These are phyloP conservation scores for Trichoderma breve DNA, from an alignment of 2,329 filamentous ascomycete species.

Conservation along the genomic window DNA sequence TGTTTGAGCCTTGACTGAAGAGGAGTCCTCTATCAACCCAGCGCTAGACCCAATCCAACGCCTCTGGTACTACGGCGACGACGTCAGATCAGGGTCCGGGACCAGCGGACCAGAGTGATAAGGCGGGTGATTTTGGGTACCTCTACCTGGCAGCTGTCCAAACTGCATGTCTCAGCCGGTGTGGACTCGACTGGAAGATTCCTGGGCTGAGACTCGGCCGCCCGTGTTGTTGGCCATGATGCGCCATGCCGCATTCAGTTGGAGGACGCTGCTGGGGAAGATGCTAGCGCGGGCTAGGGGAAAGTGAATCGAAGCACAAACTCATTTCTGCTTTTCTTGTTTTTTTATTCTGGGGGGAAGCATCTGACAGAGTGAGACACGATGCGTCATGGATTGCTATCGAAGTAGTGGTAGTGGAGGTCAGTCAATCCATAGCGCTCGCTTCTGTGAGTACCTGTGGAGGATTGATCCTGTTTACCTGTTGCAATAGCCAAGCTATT, in stretches of 20 bases:
- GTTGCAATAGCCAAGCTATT: neutral
- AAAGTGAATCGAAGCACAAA: conserved; percentile 7
- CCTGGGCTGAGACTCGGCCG: conserved; percentile 3
- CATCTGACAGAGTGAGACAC: neutral
- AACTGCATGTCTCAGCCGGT: conserved; percentile 10
- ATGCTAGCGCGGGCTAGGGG: conserved; percentile 18
- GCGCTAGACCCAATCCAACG: neutral
- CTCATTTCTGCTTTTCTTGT: neutral
- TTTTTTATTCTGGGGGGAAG: neutral
- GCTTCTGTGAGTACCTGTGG: neutral
- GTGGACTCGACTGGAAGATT: neutral
- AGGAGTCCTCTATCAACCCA: neutral
- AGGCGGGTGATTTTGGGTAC: neutral
- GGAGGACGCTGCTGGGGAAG: conserved; percentile 3
- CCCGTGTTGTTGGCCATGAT: neutral
- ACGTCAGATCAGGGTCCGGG: conserved; percentile 12
- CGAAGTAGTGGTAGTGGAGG: neutral
- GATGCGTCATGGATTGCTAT: neutral
- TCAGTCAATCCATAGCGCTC: neutral
- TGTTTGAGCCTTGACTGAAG: conserved; percentile 1
- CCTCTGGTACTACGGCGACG: neutral
- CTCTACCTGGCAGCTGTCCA: neutral
- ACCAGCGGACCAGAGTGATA: neutral
- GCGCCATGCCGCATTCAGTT: conserved; percentile 14
- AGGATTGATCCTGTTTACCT: neutral